These are phyloP conservation scores for Penicillium bialowiezense DNA, from an alignment of 495 filamentous ascomycete genomes.

Conservation along the genomic window DNA sequence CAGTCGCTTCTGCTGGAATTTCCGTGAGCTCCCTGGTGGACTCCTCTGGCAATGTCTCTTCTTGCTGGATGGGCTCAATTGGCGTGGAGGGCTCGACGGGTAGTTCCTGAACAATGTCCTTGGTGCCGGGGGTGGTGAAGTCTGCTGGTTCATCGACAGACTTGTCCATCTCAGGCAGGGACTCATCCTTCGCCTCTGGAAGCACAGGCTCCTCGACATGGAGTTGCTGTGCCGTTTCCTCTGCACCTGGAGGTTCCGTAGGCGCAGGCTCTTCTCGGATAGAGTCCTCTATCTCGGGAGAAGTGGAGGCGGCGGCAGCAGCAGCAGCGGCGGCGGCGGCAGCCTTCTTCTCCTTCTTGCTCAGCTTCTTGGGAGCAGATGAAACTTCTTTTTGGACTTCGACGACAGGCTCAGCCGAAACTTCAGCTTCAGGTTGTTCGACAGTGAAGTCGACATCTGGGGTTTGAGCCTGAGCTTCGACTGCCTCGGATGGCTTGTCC, in stretches of 20 bases:
- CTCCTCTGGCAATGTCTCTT: neutral
- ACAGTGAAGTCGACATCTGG: neutral
- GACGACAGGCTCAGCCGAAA: neutral
- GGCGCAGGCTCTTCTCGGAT: conserved; percentile 6
- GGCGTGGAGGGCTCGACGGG: neutral
- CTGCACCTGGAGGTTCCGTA: neutral
- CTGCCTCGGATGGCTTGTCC: neutral
- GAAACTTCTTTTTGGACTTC: neutral
- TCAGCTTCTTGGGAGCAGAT: conserved; percentile 14
- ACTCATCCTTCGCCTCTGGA: neutral
- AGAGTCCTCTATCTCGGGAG: conserved; percentile 3
- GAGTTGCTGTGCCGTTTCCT: neutral
- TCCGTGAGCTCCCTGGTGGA: neutral
- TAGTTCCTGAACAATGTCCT: neutral
- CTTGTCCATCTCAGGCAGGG: neutral
- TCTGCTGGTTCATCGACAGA: neutral
- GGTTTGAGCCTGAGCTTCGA: neutral
- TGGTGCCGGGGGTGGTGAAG: neutral
- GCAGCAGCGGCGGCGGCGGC: conserved; percentile 11
- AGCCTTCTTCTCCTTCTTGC: conserved; percentile 23
- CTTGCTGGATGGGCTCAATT: too few species aligned
- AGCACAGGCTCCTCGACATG: neutral
- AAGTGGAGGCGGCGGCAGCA: conserved; percentile 1
- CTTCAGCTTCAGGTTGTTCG: neutral
- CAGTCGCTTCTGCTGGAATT: neutral